Base-by-base conservation (phyloP, 192 early-diverging fungal species). In the Coemansia sp. region DNA sequence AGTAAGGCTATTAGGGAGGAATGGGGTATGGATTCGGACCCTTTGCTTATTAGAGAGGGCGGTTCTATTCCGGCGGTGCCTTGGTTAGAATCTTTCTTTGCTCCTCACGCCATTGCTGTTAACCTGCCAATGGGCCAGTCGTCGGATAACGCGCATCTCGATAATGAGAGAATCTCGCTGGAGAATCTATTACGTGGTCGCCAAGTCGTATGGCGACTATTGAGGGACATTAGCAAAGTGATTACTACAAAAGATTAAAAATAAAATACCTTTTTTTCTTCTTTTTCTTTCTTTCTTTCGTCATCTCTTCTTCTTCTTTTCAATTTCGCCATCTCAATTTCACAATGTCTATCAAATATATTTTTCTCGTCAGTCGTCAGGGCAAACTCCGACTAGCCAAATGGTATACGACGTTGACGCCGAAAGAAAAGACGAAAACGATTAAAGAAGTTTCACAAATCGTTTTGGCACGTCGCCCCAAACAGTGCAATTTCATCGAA, bases 401-500 rank as follows among this genome's bases (percentile, higher is more conserved):
- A 72, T 95, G 93, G 93, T 95, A 93, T 72, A 84, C 85, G 16
- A 91, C 90, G 33, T 71, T 93, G 60, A 81, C 86, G 49, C 77
- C 83, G 5, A 99, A 99, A 84, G 96, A 99, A 79, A 99, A 97
- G 80, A 73, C 88, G 62, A 95, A 97, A 81, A 95, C 93, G 64
- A 88, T 97, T 39, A 97, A 97, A 80, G 96, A 99, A 55, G 94
- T 95, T 34, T 93, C 91, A 38, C 91, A 93, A 68, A 89, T 95
- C 20, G 97, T 98, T 0, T 84, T 97, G 8, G 83, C 92, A 52
- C 87, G 97, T 68, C 88, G 91, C 71, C 89, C 95, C 5, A 96
- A 96, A 80, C 97, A 98, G 93, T 98, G 95, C 86, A 99, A 99
- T 76, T 96, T 99, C 70, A 84, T 99, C 63, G 97, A 99, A 83